These are phyloP conservation scores for Ulvella scutata DNA, from an alignment of 139 green algal species.

Conservation along the genomic window DNA sequence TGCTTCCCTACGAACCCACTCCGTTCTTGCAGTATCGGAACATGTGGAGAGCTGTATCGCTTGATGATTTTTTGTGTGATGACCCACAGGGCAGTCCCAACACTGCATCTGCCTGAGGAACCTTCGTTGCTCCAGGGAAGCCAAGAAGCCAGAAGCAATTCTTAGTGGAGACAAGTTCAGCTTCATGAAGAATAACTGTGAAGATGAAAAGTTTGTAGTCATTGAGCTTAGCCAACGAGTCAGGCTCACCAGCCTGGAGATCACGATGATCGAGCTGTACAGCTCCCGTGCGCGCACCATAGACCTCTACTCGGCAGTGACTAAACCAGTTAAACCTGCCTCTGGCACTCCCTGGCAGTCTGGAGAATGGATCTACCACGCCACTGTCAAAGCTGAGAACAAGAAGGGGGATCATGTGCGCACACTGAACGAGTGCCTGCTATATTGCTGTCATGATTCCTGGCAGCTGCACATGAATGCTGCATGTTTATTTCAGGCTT, in stretches of 20 bases:
- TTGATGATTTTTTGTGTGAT: no score
- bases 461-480: background rate
- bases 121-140: conserved; percentile 1
- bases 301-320: background rate
- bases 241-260: background rate
- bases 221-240: conserved; percentile 54
- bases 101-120: no score
- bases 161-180: background rate
- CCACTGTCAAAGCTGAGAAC: background rate
- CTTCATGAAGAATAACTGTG: conserved; percentile 70
- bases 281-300: background rate
- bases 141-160: background rate
- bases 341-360: background rate
- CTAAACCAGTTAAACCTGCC: background rate
- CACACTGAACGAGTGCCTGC: background rate
- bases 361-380: background rate
- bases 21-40: no score
- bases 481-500: no score
- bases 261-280: background rate
- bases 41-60: no score
- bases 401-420: background rate
- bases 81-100: no score
- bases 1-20: background rate
- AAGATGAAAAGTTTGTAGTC: conserved; percentile 58
- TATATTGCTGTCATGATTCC: background rate